phyloP scores from a whole-genome alignment of 768 basidiomycete genomes.

The Mrakia blollopis region DNA sequence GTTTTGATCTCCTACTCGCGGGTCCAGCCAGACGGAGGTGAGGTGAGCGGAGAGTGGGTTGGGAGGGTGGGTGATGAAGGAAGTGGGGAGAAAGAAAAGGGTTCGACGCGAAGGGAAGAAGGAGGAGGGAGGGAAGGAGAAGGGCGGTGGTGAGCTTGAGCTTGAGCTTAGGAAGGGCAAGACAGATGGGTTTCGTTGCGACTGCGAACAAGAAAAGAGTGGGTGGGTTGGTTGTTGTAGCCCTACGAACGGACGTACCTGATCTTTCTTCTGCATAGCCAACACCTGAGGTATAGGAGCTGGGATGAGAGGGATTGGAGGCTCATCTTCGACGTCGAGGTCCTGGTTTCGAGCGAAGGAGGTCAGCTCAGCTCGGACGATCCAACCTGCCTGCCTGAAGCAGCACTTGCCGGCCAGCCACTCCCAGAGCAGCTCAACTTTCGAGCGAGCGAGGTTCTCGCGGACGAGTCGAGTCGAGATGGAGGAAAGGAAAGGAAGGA shows the following conservation, averaged over 20 bases:
- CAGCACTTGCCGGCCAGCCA: too few relatives aligned
- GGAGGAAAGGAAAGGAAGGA: slow-evolving; percentile 4
- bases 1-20: slow-evolving; percentile 14
- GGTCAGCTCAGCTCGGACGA: background rate
- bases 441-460: background rate
- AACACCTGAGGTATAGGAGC: slow-evolving; percentile 35
- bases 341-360: slow-evolving; percentile 54
- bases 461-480: too few relatives aligned
- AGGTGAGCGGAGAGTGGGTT: background rate
- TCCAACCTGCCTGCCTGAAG: too few relatives aligned
- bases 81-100: background rate
- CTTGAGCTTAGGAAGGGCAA: too few relatives aligned
- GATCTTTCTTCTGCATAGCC: slow-evolving; percentile 31
- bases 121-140: background rate
- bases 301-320: slow-evolving; percentile 53
- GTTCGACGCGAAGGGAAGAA: background rate
- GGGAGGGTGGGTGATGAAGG: background rate
- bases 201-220: too few relatives aligned
- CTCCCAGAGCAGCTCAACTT: background rate
- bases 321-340: slow-evolving; percentile 83
- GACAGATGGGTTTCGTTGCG: too few relatives aligned
- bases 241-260: slow-evolving; percentile 19
- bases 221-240: too few relatives aligned
- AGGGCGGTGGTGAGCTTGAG: background rate
- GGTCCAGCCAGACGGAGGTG: too few relatives aligned